Percentiles rank a stretch among this genome's conserved stretches.
Conservation (phyloP, 805 yeast species). For the Lipomyces orientalis region DNA sequence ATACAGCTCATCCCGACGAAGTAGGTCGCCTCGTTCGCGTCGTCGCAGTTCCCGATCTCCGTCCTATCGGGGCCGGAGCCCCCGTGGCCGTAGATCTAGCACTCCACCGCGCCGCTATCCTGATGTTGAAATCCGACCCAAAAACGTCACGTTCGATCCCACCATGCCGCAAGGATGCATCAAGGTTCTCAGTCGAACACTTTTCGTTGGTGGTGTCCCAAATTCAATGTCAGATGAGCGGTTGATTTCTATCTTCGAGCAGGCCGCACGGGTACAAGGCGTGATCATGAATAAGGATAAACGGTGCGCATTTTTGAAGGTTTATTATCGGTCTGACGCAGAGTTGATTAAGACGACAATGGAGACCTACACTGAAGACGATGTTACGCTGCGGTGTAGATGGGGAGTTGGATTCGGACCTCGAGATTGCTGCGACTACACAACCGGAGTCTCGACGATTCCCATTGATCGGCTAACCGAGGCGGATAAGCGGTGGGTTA, state of each 20-base stretch:
- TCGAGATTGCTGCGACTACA: conserved; percentile 96
- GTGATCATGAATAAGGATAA: conserved; percentile 85
- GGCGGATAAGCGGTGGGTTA: conserved; percentile 90
- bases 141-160: conserved; percentile 71
- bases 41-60: conserved; percentile 39
- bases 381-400: conserved; percentile 74
- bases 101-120: conserved; percentile 19
- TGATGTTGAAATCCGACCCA: conserved; percentile 49
- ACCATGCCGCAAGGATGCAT: conserved; percentile 76
- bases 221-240: conserved; percentile 75
- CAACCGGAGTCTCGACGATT: conserved; percentile 84
- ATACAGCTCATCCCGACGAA: conserved; percentile 29
- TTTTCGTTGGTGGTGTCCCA: conserved; percentile 94
- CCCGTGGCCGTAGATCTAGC: conserved; percentile 26
- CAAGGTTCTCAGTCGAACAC: conserved; percentile 84
- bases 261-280: conserved; percentile 90
- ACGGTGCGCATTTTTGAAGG: conserved; percentile 95
- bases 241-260: conserved; percentile 72
- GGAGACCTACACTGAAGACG: conserved; percentile 61
- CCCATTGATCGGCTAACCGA: conserved; percentile 90
- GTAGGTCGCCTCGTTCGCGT: conserved; percentile 39
- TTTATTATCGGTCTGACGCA: conserved; percentile 89
- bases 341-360: conserved; percentile 77
- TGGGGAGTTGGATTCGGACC: conserved; percentile 99
- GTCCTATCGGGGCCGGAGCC: conserved; percentile 33